Evolutionary conservation across 768 basidiomycete species (phyloP).

Genomic region (Sporobolomyces pararoseus): DNA sequence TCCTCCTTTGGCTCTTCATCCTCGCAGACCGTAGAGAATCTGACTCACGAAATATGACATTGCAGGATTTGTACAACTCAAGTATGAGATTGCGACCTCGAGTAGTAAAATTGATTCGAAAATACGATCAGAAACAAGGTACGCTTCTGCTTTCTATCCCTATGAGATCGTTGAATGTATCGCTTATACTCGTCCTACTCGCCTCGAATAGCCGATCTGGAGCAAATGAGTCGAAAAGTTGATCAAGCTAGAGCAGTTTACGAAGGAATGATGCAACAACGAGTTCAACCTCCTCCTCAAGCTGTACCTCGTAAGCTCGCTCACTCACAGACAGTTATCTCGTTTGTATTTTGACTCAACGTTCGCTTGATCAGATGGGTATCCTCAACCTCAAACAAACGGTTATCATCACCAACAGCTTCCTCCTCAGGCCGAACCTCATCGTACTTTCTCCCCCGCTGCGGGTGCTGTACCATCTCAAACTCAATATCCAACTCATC

Average conservation of each 20-base stretch:
- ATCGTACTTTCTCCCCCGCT: slow-evolving; percentile 12
- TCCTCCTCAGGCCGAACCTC: slow-evolving; percentile 42
- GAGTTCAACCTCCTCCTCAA: slow-evolving; percentile 4
- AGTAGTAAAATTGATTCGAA: slow-evolving; percentile 93
- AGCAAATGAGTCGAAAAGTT: slow-evolving; percentile 92
- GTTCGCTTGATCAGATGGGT: slow-evolving; percentile 48
- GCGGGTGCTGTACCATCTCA: background rate
- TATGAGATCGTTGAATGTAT: too few relatives aligned
- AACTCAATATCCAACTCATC: slow-evolving; percentile 10
- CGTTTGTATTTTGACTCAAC: too few relatives aligned
- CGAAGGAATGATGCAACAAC: slow-evolving; percentile 86
- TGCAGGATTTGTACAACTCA: slow-evolving; percentile 79
- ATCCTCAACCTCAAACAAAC: slow-evolving; percentile 47
- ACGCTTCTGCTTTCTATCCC: background rate
- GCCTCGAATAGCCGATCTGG: slow-evolving; percentile 78
- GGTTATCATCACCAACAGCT: slow-evolving; percentile 46
- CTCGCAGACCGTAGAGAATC: too few relatives aligned
- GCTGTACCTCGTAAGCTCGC: background rate
- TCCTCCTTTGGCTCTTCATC: too few relatives aligned
- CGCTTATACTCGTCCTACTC: too few relatives aligned
- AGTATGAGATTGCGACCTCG: slow-evolving; percentile 86
- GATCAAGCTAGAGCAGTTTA: slow-evolving; percentile 82
- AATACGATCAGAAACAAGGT: slow-evolving; percentile 90
- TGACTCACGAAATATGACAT: too few relatives aligned
- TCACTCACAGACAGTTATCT: background rate